These are phyloP conservation scores for Pleurotus salmoneostramineus DNA, from an alignment of 768 basidiomycete species.

Conservation along the genomic window DNA sequence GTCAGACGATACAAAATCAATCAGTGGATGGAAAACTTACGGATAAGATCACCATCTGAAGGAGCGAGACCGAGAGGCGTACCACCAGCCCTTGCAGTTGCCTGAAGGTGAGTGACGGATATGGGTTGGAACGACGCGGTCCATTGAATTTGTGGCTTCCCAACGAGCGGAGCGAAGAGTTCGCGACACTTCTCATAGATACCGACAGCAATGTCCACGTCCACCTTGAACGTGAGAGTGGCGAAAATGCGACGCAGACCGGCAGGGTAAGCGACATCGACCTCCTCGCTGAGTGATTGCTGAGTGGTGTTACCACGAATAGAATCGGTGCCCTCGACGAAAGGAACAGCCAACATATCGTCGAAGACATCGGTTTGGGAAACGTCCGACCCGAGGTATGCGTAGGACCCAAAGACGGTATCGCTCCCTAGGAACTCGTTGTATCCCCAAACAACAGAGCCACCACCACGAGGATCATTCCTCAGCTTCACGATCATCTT, in stretches of 20 bases:
- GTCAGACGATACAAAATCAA: background rate
- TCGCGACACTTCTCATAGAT: slow-evolving; percentile 3
- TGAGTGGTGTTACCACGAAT: slow-evolving; percentile 3
- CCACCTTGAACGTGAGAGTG: slow-evolving; percentile 3
- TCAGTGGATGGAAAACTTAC: slow-evolving; percentile 3
- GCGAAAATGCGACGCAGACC: slow-evolving; percentile 6
- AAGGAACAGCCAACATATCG: background rate
- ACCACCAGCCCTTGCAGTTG: background rate
- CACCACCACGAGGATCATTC: slow-evolving; percentile 1
- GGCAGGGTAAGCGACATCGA: background rate
- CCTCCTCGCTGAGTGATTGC: background rate
- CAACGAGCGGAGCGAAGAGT: background rate
- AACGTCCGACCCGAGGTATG: background rate
- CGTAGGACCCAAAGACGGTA: slow-evolving; percentile 1
- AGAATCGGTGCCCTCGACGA: background rate
- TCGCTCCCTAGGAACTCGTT: background rate
- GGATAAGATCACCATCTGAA: slow-evolving; percentile 9
- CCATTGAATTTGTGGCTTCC: background rate
- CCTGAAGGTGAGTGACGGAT: slow-evolving; percentile 1
- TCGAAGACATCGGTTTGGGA: slow-evolving; percentile 1
- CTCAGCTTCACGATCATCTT: slow-evolving; percentile 3
- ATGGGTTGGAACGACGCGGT: slow-evolving; percentile 6
- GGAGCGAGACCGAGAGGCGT: slow-evolving; percentile 6
- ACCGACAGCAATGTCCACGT: background rate
- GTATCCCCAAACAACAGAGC: slow-evolving; percentile 5